A percentile compares a stretch with the other conserved stretches of the same genome.
phyloP scores from a whole-genome alignment of 2,329 filamentous ascomycete species.

The Cucurbitaria berberidis region DNA sequence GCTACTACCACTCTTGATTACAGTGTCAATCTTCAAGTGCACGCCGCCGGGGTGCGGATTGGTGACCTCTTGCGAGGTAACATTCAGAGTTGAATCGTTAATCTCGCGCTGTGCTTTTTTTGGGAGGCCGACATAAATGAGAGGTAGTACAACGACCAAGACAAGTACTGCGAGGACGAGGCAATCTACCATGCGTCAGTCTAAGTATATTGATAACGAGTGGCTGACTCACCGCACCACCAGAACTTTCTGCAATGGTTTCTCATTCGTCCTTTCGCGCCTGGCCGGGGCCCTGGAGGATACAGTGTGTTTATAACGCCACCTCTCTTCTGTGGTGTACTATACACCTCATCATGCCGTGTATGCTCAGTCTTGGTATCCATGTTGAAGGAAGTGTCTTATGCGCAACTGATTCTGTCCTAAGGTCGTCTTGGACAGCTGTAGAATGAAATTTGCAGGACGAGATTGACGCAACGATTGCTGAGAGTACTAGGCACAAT shows the following conservation, averaged over 20 bases:
- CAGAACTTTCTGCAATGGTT: slow-evolving; percentile 48
- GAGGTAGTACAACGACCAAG: slow-evolving; percentile 62
- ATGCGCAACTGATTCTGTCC: background rate
- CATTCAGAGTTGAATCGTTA: slow-evolving; percentile 58
- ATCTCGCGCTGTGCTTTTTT: slow-evolving; percentile 63
- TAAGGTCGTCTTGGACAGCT: background rate
- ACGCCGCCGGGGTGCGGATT: slow-evolving; percentile 58
- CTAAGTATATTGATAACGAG: background rate
- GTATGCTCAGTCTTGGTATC: slow-evolving; percentile 25
- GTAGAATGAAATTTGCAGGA: background rate
- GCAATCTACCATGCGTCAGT: slow-evolving; percentile 43
- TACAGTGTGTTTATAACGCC: slow-evolving; percentile 44
- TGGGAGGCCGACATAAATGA: slow-evolving; percentile 66
- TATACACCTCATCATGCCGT: slow-evolving; percentile 25
- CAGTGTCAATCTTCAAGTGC: slow-evolving; percentile 56
- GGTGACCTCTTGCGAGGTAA: slow-evolving; percentile 59
- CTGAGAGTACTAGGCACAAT: background rate
- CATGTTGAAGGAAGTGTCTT: slow-evolving; percentile 23
- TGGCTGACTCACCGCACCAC: slow-evolving; percentile 44
- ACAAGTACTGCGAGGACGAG: slow-evolving; percentile 58
- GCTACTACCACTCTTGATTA: slow-evolving; percentile 55
- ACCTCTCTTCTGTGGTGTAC: slow-evolving; percentile 28
- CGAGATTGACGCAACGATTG: background rate
- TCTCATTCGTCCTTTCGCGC: slow-evolving; percentile 40
- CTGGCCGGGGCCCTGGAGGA: slow-evolving; percentile 40